Evolutionary conservation across 1,139 yeast species (phyloP), one percentile per base, ranked within the genome.

Genomic region (Eremothecium cymbalariae): DNA sequence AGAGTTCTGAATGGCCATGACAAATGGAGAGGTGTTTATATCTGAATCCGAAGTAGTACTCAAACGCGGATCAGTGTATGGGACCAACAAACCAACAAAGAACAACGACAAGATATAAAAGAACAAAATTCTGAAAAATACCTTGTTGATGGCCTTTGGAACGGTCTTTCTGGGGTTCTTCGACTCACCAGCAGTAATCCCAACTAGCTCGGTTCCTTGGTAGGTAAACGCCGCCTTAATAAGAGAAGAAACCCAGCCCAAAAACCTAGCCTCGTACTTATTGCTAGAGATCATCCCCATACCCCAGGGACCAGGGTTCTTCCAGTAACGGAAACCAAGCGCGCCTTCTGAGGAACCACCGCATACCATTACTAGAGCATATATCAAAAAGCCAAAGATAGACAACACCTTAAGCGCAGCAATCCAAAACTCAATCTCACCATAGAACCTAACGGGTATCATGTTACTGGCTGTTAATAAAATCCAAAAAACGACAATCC

Each of bases 221-320:
- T 74, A 80, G 23, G 88, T 78, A 63, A 80, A 80, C 14, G 84
- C 81, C 18, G 88, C 84, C 42, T 70, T 70, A 42, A 79, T 72
- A 47, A 79, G 64, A 6, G 84, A 73, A 11, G 77, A 65, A 47
- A 79, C 72, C 77, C 82, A 77, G 28, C 81, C 84, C 38, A 77
- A 64, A 50, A 78, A 77, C 47, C 76, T 60, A 19, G 93, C 94
- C n/a, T 82, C 76, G 20, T 68, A 55, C 8, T 82, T 72, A 14
- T 62, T 55, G 7, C 59, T 61, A 32, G 72, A 68, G 57, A 41
- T 75, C 63, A 45, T 56, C 65, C 70, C 81, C 32, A 63, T 64
- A 43, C 84, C 86, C 77, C 72, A 84, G 2, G 95, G 78, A 35
- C 95, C 95, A 3, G 95, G 95, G 53, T 86, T 64, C 60, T 88